A percentile compares a stretch with the other conserved stretches of the same genome.
Conservation (phyloP, 208 protist genomes). For the Acanthamoeba divionensis region DNA sequence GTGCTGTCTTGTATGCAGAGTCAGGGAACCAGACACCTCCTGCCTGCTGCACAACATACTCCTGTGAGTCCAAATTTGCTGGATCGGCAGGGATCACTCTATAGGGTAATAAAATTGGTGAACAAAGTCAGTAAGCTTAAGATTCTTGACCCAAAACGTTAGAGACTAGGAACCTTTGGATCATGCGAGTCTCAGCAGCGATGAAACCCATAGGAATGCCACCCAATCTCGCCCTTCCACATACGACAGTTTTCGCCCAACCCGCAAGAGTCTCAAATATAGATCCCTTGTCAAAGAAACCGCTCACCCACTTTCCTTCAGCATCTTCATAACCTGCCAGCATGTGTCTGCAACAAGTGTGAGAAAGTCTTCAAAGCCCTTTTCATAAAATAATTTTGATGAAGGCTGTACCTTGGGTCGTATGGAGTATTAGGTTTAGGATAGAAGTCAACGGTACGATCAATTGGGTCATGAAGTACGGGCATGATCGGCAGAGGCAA, state of each 20-base stretch:
- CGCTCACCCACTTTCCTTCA: slow-evolving; percentile 53
- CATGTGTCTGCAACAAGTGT: too few species aligned
- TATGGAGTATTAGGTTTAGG: slow-evolving; percentile 81
- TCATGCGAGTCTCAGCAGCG: slow-evolving; percentile 94
- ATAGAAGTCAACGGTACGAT: slow-evolving; percentile 69
- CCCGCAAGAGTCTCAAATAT: slow-evolving; percentile 89
- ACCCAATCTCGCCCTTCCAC: slow-evolving; percentile 93
- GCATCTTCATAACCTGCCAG: slow-evolving; percentile 72
- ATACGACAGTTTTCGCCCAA: slow-evolving; percentile 95
- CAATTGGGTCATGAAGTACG: slow-evolving; percentile 37
- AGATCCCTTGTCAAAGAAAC: slow-evolving; percentile 89
- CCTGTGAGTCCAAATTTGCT: slow-evolving; percentile 80
- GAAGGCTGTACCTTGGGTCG: slow-evolving; percentile 87
- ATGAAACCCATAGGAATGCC: slow-evolving; percentile 97
- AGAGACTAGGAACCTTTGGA: too few species aligned
- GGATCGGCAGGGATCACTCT: slow-evolving; percentile 93
- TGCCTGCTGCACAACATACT: slow-evolving; percentile 67
- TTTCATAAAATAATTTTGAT: too few species aligned
- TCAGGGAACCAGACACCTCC: slow-evolving; percentile 96
- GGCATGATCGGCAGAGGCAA: slow-evolving; percentile 17
- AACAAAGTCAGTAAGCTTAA: too few species aligned
- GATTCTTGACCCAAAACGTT: too few species aligned
- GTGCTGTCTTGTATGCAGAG: slow-evolving; percentile 95
- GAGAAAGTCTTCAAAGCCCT: too few species aligned
- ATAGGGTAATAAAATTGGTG: too few species aligned